These are phyloP conservation scores for Mycena amicta DNA, from an alignment of 768 basidiomycete species.

Conservation along the genomic window DNA sequence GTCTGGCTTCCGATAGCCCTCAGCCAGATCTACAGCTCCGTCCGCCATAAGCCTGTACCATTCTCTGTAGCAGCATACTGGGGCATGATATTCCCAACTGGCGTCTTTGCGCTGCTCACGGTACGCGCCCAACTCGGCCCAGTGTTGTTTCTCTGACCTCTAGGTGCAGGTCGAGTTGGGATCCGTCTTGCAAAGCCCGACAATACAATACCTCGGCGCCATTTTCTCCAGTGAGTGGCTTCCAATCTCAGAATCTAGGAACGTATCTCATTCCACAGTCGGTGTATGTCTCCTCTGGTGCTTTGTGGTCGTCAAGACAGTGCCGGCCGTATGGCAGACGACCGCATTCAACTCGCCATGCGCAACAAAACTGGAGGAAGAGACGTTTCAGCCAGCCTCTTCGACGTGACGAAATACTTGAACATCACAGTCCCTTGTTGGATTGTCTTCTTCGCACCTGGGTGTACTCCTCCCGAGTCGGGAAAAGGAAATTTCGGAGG, in stretches of 20 bases:
- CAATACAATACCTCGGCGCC: slow-evolving; percentile 56
- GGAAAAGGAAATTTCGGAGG: no score
- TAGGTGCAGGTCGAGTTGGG: slow-evolving; percentile 42
- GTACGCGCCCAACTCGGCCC: slow-evolving; percentile 11
- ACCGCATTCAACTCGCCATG: slow-evolving; percentile 52
- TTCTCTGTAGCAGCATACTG: slow-evolving; percentile 53
- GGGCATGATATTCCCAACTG: slow-evolving; percentile 61
- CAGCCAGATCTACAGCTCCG: slow-evolving; percentile 39
- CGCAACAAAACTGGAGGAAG: slow-evolving; percentile 27
- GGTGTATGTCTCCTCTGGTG: slow-evolving; percentile 46
- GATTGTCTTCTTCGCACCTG: no score
- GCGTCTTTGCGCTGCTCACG: slow-evolving; percentile 51
- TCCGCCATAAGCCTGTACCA: slow-evolving; percentile 35
- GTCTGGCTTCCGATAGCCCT: slow-evolving; percentile 51
- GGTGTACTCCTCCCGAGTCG: no score
- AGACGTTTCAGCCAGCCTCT: neutral
- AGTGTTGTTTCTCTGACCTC: neutral
- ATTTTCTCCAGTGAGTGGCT: slow-evolving; percentile 50
- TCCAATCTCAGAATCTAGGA: neutral
- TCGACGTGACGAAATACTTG: no score
- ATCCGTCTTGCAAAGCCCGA: slow-evolving; percentile 46
- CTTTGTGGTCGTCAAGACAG: slow-evolving; percentile 41
- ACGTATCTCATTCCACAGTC: slow-evolving; percentile 34
- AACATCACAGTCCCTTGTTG: no score
- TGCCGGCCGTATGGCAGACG: slow-evolving; percentile 48